Conservation (phyloP, 495 filamentous ascomycete species). For the Endocarpon pusillum region DNA sequence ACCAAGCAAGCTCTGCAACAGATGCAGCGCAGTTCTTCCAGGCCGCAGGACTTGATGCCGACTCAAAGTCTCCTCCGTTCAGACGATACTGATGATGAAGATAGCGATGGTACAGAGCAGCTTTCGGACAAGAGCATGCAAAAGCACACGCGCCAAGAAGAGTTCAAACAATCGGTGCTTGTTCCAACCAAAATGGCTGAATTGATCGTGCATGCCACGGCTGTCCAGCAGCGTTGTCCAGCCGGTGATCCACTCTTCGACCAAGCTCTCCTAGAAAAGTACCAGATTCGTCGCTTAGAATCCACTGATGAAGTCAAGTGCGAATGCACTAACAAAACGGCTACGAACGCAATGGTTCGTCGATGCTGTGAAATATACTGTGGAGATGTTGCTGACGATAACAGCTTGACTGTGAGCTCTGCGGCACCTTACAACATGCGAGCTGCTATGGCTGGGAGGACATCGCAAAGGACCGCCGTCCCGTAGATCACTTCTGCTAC, state of each 20-base stretch:
- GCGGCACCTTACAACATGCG: constrained; percentile 29
- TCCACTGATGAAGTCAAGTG: constrained; percentile 4
- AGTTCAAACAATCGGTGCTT: no score
- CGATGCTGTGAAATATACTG: constrained; percentile 20
- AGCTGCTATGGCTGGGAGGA: constrained; percentile 29
- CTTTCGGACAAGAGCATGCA: no score
- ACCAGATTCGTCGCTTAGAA: neutral
- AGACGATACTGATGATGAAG: no score
- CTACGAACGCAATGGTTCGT: constrained; percentile 20
- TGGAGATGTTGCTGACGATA: constrained; percentile 1
- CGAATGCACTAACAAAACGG: constrained; percentile 25
- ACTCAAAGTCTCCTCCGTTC: no score
- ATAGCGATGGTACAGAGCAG: no score
- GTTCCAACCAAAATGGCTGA: no score
- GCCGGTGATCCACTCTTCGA: constrained; percentile 5
- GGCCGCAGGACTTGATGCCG: no score
- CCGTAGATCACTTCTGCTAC: constrained; percentile 31
- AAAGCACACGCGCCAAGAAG: no score
- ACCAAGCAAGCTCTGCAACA: constrained; percentile 4
- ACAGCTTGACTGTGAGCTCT: constrained; percentile 29
- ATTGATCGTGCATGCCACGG: no score
- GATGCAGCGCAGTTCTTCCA: no score
- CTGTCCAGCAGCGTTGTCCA: no score
- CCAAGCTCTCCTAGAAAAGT: constrained; percentile 7
- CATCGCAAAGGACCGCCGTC: constrained; percentile 11